Percentiles rank a stretch among this genome's conserved stretches.
phyloP scores from a whole-genome alignment of 2,329 filamentous ascomycete species.

The Allantophomopsis cytisporea region DNA sequence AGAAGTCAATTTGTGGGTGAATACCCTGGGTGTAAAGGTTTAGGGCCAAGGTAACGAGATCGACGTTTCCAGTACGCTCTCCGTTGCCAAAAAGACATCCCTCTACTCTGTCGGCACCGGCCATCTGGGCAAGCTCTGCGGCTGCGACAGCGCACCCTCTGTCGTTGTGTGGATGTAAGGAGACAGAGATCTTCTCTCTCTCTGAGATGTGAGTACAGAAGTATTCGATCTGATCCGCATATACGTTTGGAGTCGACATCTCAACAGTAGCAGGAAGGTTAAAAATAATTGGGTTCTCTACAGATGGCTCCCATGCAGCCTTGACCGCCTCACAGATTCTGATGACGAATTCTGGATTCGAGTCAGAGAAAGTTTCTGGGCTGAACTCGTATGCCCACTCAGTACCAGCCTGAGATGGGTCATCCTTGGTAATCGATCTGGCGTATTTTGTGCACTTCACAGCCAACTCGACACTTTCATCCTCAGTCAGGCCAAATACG shows the following conservation, averaged over 20 bases:
- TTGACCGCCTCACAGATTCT: slow-evolving; percentile 87
- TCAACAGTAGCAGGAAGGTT: slow-evolving; percentile 95
- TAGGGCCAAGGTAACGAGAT: slow-evolving; percentile 80
- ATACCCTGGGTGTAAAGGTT: slow-evolving; percentile 95
- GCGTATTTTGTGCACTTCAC: slow-evolving; percentile 79
- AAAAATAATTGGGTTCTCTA: slow-evolving; percentile 79
- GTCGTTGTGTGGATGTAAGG: slow-evolving; percentile 90
- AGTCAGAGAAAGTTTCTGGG: slow-evolving; percentile 85
- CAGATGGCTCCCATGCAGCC: slow-evolving; percentile 75
- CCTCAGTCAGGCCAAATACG: slow-evolving; percentile 77
- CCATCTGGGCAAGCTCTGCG: slow-evolving; percentile 90
- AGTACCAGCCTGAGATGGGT: slow-evolving; percentile 40
- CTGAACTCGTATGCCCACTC: slow-evolving; percentile 74
- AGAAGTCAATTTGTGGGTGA: slow-evolving; percentile 77
- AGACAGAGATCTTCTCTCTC: slow-evolving; percentile 77
- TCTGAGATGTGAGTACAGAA: slow-evolving; percentile 80
- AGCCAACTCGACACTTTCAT: slow-evolving; percentile 69
- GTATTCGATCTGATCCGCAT: slow-evolving; percentile 92
- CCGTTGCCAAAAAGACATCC: slow-evolving; percentile 91
- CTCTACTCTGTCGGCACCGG: slow-evolving; percentile 86
- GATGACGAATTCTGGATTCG: slow-evolving; percentile 69
- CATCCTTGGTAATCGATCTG: slow-evolving; percentile 76
- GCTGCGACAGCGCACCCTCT: slow-evolving; percentile 81
- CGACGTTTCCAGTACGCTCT: slow-evolving; percentile 90
- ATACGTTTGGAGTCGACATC: slow-evolving; percentile 87